Evolutionary conservation across 2,329 filamentous ascomycete genomes (phyloP), one percentile per base, ranked within the genome.

Genomic region (Penicillium vulpinum): DNA sequence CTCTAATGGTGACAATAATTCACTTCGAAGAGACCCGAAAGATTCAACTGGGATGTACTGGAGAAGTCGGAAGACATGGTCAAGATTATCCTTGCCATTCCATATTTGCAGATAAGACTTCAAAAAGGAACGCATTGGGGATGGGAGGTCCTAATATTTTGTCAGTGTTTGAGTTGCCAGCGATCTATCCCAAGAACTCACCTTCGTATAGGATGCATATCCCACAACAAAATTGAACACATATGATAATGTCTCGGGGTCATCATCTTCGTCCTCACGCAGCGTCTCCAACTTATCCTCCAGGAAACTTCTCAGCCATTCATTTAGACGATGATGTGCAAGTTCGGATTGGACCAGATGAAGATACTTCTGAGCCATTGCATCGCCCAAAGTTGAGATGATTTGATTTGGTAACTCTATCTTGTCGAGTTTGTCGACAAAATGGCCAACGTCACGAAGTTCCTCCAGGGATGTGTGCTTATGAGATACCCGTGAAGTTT

Each of bases 331-430:
- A 38, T 62, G 63, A 33, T 63, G 64, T 83, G 78, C 70, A 69
- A 68, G 74, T 35, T 83, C 81, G 2, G 87, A 83, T 48, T 84
- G 82, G 29, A 90, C 75, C n/a, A 89, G 76, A 33, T 91, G 76
- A 24, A 93, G 79, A 52, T 80, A 83, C 68, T 93, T 94, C 70
- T 93, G 90, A 1, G 93, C 81, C 29, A 95, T 78, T 3, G 88
- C 88, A 67, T 95, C 89, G 2, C 83, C 84, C 15, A 95, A 77
- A 4, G 90, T 85, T 5, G 91, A 89, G 39, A 92, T 85, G 2
- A 95, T 80, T 73, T 96, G 91, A 61, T 89, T 92, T 0, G 91
- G 91, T 39, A 92, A 77, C 71, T 94, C 89, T 26, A 96, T 86
- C 62, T 83, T 89, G 64, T 95, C 90, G 9, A 96, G 74, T 55